Evolutionary conservation across 352 stramenopile species (phyloP).

Genomic region (Phytophthora pinifolia): DNA sequence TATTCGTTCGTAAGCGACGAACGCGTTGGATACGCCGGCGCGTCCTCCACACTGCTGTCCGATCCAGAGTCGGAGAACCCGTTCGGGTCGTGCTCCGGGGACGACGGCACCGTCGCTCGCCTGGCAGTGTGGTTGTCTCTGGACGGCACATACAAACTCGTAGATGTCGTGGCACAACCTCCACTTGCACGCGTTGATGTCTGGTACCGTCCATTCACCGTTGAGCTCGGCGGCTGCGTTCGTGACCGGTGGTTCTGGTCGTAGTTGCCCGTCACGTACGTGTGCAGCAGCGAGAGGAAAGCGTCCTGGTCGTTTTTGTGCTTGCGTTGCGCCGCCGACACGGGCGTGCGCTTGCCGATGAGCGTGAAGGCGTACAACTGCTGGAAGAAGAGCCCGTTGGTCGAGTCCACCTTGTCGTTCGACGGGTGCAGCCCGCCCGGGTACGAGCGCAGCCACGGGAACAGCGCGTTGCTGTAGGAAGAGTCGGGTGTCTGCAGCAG

Average conservation of each 20-base stretch:
- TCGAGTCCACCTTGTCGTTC: constrained; percentile 58
- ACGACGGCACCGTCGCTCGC: constrained; percentile 18
- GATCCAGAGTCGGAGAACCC: constrained; percentile 60
- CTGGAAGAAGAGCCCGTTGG: constrained; percentile 83
- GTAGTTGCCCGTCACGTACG: constrained; percentile 70
- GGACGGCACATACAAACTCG: constrained; percentile 16
- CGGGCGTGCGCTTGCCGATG: constrained; percentile 60
- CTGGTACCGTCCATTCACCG: constrained; percentile 18
- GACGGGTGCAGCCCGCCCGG: constrained; percentile 47
- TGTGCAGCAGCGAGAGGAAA: constrained; percentile 65
- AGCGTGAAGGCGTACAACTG: constrained; percentile 82
- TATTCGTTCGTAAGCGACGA: constrained; percentile 27
- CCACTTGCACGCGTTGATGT: background rate
- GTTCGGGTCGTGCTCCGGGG: constrained; percentile 32
- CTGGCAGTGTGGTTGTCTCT: constrained; percentile 19
- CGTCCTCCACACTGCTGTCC: constrained; percentile 48
- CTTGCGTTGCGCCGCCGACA: constrained; percentile 45
- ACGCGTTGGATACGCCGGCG: constrained; percentile 18
- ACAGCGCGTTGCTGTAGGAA: constrained; percentile 68
- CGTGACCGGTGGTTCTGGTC: constrained; percentile 33
- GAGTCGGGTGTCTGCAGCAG: constrained; percentile 67
- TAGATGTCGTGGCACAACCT: constrained; percentile 7
- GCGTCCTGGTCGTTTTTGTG: constrained; percentile 62
- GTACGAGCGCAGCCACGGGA: constrained; percentile 75
- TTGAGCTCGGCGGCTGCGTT: constrained; percentile 8